Evolutionary conservation across 768 basidiomycete genomes (phyloP).

Genomic region (Lanmaoa rubissima): DNA sequence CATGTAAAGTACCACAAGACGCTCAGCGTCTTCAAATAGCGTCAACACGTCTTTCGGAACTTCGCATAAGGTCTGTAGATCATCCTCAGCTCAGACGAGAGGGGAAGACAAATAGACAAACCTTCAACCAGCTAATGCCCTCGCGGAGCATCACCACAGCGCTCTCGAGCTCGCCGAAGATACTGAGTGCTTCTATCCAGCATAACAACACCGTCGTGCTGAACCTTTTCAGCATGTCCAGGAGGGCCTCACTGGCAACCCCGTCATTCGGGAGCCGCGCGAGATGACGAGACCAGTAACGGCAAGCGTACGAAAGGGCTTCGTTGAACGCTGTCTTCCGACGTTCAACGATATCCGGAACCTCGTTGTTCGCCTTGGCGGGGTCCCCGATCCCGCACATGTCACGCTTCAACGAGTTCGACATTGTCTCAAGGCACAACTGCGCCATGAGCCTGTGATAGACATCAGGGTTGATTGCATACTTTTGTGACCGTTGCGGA

Average conservation of each 20-base stretch:
- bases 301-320: slow-evolving; percentile 18
- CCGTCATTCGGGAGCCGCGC: slow-evolving; percentile 10
- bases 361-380: slow-evolving; percentile 12
- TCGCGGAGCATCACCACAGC: slow-evolving; percentile 17
- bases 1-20: slow-evolving; percentile 18
- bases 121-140: slow-evolving; percentile 16
- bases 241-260: slow-evolving; percentile 5
- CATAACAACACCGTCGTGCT: slow-evolving; percentile 11
- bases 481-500: slow-evolving; percentile 18
- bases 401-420: slow-evolving; percentile 18
- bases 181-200: slow-evolving; percentile 20
- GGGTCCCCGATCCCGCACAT: slow-evolving; percentile 21
- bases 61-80: slow-evolving; percentile 3
- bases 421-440: slow-evolving; percentile 18
- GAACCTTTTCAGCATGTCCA: slow-evolving; percentile 11
- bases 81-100: not conserved
- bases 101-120: not conserved
- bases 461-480: slow-evolving; percentile 8
- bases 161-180: slow-evolving; percentile 17
- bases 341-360: slow-evolving; percentile 20
- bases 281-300: slow-evolving; percentile 21
- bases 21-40: slow-evolving; percentile 20
- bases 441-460: slow-evolving; percentile 22
- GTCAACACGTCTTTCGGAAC: slow-evolving; percentile 4
- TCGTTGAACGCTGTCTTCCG: slow-evolving; percentile 11